Base-by-base conservation (phyloP, 345 rosid genomes). In the Gossypium australe region DNA sequence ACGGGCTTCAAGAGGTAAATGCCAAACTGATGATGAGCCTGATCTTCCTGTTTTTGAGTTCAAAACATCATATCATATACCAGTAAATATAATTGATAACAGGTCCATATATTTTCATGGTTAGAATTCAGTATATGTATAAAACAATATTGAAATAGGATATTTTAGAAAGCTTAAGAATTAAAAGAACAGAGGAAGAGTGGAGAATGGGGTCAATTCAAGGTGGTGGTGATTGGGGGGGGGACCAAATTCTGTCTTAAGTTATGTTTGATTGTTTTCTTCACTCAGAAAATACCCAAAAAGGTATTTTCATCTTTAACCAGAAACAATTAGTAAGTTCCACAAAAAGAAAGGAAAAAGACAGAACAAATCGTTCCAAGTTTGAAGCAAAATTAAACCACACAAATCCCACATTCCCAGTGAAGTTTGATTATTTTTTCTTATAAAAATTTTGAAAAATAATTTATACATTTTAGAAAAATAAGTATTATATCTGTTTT, bases 1-100 rank as follows among this genome's bases (percentile, higher is more conserved):
- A 82, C 98, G 87, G 57, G 82, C 76, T 47, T 89, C 87, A 2
- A 89, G 79, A 17, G 89, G 41, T 20, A 92, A 82, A 75, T 77
- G 80, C 62, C 71, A 79, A 20, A 91, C 92, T 4, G 89, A 82
- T 9, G 89, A 82, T 7, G 94, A 78, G 16, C 88, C 83, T n/a
- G 85, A 73, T 76, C 78, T 82, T 81, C 83, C 78, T 24, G 66
- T 45, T 60, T 27, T 22, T 60, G 41, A 7, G 1, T 60, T 13
- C n/a, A 24, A 11, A 11, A 24, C 38, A 34, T 34, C 41, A 34
- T 34, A 24, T 59, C 34, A 11, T 25, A 27, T 25, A 3, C 64
- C 27, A 60, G 34, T 34, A 34, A 34, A 34, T 5, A 34, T 59
- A 25, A 4, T 58, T 56, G 12, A 57, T 57, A 1, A 56, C 20